Evolutionary conservation across 768 basidiomycete genomes (phyloP).

Genomic region (Leucocoprinus leucothites): DNA sequence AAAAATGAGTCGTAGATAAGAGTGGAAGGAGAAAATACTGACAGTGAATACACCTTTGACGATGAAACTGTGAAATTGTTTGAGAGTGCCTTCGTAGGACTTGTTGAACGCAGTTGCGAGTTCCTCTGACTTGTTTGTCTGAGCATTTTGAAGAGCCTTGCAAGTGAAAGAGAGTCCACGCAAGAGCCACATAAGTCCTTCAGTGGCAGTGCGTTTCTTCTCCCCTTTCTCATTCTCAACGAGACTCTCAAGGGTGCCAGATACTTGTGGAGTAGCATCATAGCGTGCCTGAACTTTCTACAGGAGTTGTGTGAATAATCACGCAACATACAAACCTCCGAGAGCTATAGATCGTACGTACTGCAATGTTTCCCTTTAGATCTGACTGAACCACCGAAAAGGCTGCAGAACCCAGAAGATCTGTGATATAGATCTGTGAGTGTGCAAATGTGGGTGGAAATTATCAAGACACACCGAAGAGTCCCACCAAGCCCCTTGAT

Average conservation of each 20-base stretch:
- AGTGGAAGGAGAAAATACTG: slow-evolving; percentile 24
- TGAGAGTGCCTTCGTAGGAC: slow-evolving; percentile 80
- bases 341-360: slow-evolving; percentile 35
- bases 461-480: slow-evolving; percentile 64
- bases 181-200: slow-evolving; percentile 92
- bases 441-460: background rate
- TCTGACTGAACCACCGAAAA: slow-evolving; percentile 84
- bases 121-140: slow-evolving; percentile 60
- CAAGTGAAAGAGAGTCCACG: slow-evolving; percentile 91
- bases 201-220: slow-evolving; percentile 86
- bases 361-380: slow-evolving; percentile 87
- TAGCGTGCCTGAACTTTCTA: slow-evolving; percentile 91
- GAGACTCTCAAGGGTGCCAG: slow-evolving; percentile 79
- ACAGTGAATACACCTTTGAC: slow-evolving; percentile 60
- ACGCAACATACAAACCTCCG: background rate
- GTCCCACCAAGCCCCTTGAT: slow-evolving; percentile 77
- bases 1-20: background rate
- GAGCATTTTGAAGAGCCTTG: slow-evolving; percentile 69
- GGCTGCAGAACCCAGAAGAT: slow-evolving; percentile 81
- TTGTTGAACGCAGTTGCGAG: slow-evolving; percentile 73
- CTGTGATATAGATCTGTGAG: slow-evolving; percentile 34
- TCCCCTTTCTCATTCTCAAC: slow-evolving; percentile 81
- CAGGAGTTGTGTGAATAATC: background rate
- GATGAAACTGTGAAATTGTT: slow-evolving; percentile 79
- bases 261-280: slow-evolving; percentile 58